Evolutionary conservation across 139 green algal species (phyloP).

Genomic region (Spirogloea muscicola): DNA sequence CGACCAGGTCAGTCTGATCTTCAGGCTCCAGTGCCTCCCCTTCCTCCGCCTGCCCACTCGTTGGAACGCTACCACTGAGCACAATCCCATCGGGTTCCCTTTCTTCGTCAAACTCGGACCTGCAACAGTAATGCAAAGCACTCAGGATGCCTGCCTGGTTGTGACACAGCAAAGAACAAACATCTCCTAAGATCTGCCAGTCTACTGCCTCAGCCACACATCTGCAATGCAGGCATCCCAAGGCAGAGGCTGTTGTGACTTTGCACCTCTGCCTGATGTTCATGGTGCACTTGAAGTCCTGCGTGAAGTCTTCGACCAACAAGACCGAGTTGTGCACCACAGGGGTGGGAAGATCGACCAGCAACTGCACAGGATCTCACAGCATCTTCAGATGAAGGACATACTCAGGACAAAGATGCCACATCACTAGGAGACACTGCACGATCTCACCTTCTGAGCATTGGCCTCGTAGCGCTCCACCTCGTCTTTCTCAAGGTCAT

Average conservation of each 20-base stretch:
- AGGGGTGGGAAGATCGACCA: constrained; percentile 9
- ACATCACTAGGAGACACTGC: neutral
- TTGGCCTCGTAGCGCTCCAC: constrained; percentile 7
- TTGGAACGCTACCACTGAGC: neutral
- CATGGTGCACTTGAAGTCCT: constrained; percentile 24
- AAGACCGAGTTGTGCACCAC: neutral
- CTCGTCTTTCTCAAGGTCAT: constrained; percentile 31
- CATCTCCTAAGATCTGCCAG: neutral
- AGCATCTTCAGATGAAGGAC: neutral
- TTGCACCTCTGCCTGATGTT: constrained; percentile 30
- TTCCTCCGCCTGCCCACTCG: neutral
- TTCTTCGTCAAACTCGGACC: constrained; percentile 13
- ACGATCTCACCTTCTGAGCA: constrained; percentile 17
- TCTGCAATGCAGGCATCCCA: neutral
- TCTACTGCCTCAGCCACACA: no score
- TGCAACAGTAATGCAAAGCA: neutral
- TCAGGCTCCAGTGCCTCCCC: neutral
- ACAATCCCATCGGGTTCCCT: constrained; percentile 18
- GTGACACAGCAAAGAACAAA: neutral
- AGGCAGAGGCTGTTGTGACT: neutral
- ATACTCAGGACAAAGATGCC: neutral
- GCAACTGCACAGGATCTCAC: constrained; percentile 3
- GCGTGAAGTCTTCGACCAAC: constrained; percentile 13
- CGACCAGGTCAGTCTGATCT: no score
- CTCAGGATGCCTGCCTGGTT: neutral